phyloP scores from a whole-genome alignment of 306 rosid genomes.

The Styphnolobium japonicum region DNA sequence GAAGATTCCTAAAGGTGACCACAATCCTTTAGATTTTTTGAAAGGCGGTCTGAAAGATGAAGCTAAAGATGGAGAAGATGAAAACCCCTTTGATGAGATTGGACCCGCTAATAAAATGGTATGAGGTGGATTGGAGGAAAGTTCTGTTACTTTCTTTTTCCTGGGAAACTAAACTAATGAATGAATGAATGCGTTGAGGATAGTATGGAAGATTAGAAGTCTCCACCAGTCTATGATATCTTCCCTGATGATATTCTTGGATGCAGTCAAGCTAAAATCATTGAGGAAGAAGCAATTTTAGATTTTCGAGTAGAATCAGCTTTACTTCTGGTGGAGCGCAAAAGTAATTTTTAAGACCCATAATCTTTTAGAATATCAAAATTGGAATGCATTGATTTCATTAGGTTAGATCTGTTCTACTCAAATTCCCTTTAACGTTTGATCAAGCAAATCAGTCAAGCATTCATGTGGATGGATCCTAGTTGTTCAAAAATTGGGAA shows the following conservation, averaged over 20 bases:
- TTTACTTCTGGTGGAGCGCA: background rate
- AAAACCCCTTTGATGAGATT: no score
- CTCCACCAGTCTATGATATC: background rate
- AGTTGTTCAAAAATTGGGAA: background rate
- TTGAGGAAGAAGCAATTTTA: background rate
- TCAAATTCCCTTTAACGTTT: background rate
- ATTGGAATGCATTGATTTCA: no score
- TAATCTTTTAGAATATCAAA: background rate
- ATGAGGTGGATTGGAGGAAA: background rate
- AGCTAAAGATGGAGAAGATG: no score
- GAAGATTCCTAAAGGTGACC: no score
- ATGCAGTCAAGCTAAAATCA: background rate
- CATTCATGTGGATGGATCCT: background rate
- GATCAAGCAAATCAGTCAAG: background rate
- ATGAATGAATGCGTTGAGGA: no score
- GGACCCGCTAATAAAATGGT: background rate
- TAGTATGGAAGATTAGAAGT: no score
- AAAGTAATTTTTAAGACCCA: background rate
- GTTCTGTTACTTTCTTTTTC: no score
- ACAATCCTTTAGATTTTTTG: no score
- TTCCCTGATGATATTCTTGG: background rate
- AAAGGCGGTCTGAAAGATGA: no score
- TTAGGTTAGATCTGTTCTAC: background rate
- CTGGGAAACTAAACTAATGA: no score
- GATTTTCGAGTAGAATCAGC: background rate